These are phyloP conservation scores for Corymbia citriodora DNA, from an alignment of 441 rosid genomes.

Conservation along the genomic window DNA sequence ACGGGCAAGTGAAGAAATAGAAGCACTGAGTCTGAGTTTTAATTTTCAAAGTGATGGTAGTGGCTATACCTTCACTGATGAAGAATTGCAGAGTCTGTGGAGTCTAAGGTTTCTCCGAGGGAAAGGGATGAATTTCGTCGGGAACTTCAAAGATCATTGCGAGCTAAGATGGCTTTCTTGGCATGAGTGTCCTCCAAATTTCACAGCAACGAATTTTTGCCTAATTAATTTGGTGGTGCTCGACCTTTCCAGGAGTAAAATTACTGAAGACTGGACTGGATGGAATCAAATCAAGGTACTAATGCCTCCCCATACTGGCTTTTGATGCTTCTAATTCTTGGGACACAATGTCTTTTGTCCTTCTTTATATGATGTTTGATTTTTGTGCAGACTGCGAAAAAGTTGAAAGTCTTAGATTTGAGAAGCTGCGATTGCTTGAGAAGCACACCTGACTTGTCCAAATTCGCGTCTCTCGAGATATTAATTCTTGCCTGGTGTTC, in stretches of 20 bases:
- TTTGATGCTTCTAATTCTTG: background rate
- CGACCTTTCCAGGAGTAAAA: background rate
- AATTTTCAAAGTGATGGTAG: background rate
- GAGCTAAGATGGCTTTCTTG: background rate
- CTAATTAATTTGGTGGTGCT: background rate
- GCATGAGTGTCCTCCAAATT: background rate
- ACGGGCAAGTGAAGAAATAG: background rate
- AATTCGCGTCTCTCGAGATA: background rate
- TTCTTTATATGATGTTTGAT: background rate
- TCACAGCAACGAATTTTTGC: background rate
- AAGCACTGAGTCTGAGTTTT: background rate
- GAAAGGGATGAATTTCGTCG: background rate
- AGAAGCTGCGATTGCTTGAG: background rate
- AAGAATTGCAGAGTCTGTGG: background rate
- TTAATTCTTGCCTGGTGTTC: background rate
- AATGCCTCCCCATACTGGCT: background rate
- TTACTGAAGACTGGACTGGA: background rate
- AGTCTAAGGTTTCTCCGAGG: background rate
- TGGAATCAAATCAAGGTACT: background rate
- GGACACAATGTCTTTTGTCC: background rate
- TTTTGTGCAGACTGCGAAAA: background rate
- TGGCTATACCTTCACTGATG: background rate
- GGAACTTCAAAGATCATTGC: background rate
- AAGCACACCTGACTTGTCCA: background rate
- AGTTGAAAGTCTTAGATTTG: background rate